phyloP scores from a whole-genome alignment of 176 grass and related monocot genomes.

The Elaeis guineensis region DNA sequence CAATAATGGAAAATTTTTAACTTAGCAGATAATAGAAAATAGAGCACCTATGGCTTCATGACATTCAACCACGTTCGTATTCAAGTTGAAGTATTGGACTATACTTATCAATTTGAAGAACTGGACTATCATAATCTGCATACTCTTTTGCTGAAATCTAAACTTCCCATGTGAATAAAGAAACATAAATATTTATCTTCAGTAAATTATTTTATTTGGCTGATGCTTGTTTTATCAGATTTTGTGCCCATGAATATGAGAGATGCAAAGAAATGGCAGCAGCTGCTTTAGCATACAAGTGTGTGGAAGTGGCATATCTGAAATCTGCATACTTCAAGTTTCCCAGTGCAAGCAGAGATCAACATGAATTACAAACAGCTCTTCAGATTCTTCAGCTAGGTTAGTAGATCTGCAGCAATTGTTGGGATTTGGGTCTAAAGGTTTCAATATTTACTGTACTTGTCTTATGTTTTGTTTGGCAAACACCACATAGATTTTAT shows the following conservation, averaged over 20 bases:
- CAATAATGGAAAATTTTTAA: too few species aligned
- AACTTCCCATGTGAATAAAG: background rate
- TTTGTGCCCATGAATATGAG: conserved; percentile 74
- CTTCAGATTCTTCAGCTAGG: conserved; percentile 62
- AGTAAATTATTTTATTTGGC: background rate
- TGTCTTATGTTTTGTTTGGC: too few species aligned
- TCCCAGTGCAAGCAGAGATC: conserved; percentile 61
- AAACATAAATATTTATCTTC: background rate
- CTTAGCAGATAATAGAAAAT: too few species aligned
- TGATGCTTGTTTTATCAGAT: conserved; percentile 35
- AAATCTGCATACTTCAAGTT: conserved; percentile 78
- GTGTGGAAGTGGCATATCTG: conserved; percentile 90
- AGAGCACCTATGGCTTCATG: too few species aligned
- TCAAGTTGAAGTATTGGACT: too few species aligned
- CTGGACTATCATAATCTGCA: too few species aligned
- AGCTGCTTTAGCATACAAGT: conserved; percentile 92
- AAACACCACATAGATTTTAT: too few species aligned
- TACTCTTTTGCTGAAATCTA: too few species aligned
- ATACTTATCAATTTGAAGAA: too few species aligned
- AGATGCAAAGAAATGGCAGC: conserved; percentile 68
- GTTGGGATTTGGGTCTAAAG: background rate
- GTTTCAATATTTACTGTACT: too few species aligned
- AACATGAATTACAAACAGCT: conserved; percentile 64
- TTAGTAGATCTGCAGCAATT: conserved; percentile 10
- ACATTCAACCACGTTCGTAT: too few species aligned